A percentile compares a stretch with the other conserved stretches of the same genome.
phyloP scores from a whole-genome alignment of 139 green algal species.

The Auxenochlorella pyrenoidosa region DNA sequence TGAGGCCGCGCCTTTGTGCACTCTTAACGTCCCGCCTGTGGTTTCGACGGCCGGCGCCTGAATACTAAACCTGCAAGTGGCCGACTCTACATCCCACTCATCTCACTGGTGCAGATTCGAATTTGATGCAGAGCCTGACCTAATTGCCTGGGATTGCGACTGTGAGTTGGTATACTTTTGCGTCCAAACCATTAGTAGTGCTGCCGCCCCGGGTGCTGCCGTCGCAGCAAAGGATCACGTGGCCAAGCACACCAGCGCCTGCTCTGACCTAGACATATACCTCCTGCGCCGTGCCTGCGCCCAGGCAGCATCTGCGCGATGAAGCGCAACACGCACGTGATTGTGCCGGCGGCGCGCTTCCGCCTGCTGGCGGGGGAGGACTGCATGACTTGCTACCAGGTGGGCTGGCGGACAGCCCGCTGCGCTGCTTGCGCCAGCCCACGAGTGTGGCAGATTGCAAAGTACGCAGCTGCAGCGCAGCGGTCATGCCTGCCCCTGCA shows the following conservation, averaged over 20 bases:
- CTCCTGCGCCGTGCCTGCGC: neutral
- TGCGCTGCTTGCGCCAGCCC: too few relatives aligned
- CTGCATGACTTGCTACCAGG: constrained; percentile 52
- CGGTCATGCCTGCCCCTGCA: too few relatives aligned
- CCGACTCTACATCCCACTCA: too few relatives aligned
- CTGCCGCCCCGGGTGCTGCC: neutral
- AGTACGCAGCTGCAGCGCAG: too few relatives aligned
- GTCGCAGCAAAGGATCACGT: neutral
- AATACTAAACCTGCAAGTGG: too few relatives aligned
- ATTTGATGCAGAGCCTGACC: constrained; percentile 39
- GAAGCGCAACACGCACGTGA: constrained; percentile 62
- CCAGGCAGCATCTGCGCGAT: constrained; percentile 64
- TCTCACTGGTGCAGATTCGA: constrained; percentile 44
- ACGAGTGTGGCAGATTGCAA: too few relatives aligned
- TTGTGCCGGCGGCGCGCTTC: constrained; percentile 53
- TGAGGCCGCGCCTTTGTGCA: too few relatives aligned
- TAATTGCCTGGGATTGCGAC: constrained; percentile 62
- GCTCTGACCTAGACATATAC: neutral
- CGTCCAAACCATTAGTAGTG: neutral
- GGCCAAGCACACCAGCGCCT: too few relatives aligned
- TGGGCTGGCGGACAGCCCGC: neutral
- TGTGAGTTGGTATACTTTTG: constrained; percentile 34
- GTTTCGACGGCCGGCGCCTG: too few relatives aligned
- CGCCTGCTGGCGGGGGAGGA: constrained; percentile 39
- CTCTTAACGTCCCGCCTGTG: too few relatives aligned